phyloP scores from a whole-genome alignment of 2,329 filamentous ascomycete species.

The Exophiala bonariae region DNA sequence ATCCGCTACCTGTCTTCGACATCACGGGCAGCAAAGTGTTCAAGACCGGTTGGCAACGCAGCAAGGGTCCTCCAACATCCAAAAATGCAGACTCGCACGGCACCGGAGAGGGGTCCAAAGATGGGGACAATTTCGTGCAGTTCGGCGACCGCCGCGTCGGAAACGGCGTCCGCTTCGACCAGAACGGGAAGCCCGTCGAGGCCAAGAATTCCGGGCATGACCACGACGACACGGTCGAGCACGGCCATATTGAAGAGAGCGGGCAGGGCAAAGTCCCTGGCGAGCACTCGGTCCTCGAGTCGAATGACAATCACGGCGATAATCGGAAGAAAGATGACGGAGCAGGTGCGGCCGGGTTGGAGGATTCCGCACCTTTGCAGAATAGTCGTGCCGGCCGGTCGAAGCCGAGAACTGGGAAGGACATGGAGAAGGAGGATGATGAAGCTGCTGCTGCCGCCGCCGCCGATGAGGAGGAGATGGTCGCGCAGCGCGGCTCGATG shows the following conservation, averaged over 20 bases:
- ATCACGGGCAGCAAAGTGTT: slow-evolving; percentile 66
- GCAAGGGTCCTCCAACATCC: slow-evolving; percentile 1
- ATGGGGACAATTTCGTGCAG: slow-evolving; percentile 1
- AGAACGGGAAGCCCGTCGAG: slow-evolving; percentile 8
- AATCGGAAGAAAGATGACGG: slow-evolving; percentile 4
- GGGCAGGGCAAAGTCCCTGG: neutral
- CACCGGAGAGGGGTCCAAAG: neutral
- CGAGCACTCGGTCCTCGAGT: slow-evolving; percentile 7
- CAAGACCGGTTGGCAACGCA: slow-evolving; percentile 71
- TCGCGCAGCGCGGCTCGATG: neutral
- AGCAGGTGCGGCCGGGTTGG: too few species aligned
- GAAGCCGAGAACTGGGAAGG: too few species aligned
- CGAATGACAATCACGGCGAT: too few species aligned
- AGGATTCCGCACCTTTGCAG: too few species aligned
- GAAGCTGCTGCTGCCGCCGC: too few species aligned
- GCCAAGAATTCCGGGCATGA: slow-evolving; percentile 2
- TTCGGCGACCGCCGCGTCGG: slow-evolving; percentile 5
- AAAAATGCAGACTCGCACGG: neutral
- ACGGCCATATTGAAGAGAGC: slow-evolving; percentile 12
- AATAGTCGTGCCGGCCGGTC: too few species aligned
- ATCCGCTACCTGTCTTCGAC: slow-evolving; percentile 84
- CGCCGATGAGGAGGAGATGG: neutral
- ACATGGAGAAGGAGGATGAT: too few species aligned
- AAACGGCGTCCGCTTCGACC: slow-evolving; percentile 12
- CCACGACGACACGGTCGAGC: slow-evolving; percentile 13